These are phyloP conservation scores for Russula sp. DNA, from an alignment of 768 basidiomycete genomes.

Conservation along the genomic window DNA sequence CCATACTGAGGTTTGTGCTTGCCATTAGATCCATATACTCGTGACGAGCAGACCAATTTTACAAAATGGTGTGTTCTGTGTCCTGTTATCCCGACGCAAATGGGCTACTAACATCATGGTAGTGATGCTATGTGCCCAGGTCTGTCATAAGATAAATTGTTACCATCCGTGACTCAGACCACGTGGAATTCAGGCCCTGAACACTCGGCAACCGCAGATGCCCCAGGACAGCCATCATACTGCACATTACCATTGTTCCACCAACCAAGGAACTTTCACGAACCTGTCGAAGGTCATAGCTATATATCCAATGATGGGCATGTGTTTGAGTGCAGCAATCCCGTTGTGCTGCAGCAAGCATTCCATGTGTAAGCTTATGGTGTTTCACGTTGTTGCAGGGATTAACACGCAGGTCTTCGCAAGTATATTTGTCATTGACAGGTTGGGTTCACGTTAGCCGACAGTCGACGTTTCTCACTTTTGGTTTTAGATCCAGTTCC, in stretches of 20 bases:
- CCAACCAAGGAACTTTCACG: slow-evolving; percentile 27
- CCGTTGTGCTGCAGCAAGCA: slow-evolving; percentile 44
- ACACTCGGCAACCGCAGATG: slow-evolving; percentile 35
- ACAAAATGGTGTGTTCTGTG: slow-evolving; percentile 39
- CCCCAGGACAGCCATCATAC: slow-evolving; percentile 42
- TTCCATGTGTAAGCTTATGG: slow-evolving; percentile 48
- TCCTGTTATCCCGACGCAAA: neutral
- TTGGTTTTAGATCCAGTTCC: slow-evolving; percentile 39
- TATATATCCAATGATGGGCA: slow-evolving; percentile 54
- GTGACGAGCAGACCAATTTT: slow-evolving; percentile 49
- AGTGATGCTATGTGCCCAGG: slow-evolving; percentile 49
- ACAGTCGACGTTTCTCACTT: neutral
- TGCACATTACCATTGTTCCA: slow-evolving; percentile 52
- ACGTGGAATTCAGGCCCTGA: slow-evolving; percentile 37
- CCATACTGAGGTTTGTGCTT: neutral
- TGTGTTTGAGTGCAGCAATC: slow-evolving; percentile 46
- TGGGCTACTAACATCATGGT: neutral
- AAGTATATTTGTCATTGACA: slow-evolving; percentile 50
- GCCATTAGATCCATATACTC: slow-evolving; percentile 47
- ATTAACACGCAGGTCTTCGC: neutral
- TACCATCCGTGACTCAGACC: neutral
- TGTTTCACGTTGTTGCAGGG: neutral
- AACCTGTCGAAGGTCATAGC: slow-evolving; percentile 30
- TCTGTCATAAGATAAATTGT: slow-evolving; percentile 17
- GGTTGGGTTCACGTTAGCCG: slow-evolving; percentile 23